Conservation (phyloP, 495 filamentous ascomycete species). For the Halenospora varia region DNA sequence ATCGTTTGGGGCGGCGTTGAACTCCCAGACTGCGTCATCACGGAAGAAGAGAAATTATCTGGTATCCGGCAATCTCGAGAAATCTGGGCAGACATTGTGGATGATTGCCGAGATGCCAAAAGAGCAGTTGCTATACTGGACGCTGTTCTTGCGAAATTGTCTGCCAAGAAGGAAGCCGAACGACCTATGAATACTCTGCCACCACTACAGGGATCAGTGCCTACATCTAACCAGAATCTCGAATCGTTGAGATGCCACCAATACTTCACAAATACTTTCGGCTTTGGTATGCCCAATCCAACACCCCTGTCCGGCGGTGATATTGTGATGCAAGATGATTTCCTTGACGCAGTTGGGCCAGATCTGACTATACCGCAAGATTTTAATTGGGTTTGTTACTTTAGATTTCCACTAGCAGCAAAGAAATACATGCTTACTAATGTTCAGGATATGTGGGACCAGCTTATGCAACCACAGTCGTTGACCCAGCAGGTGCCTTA, state of each 20-base stretch:
- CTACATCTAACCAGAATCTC: conserved; percentile 1
- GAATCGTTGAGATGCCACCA: conserved; percentile 3
- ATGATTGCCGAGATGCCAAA: conserved; percentile 17
- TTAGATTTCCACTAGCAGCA: neutral
- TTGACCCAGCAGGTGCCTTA: neutral
- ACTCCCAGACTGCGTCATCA: neutral
- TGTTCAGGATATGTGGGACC: conserved; percentile 12
- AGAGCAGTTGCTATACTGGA: conserved; percentile 15
- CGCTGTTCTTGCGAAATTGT: conserved; percentile 7
- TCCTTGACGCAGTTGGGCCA: conserved; percentile 6
- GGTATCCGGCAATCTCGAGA: conserved; percentile 5
- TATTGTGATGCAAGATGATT: conserved; percentile 13
- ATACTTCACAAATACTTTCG: conserved; percentile 8
- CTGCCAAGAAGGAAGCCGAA: conserved; percentile 3
- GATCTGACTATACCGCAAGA: conserved; percentile 11
- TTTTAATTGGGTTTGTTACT: conserved; percentile 20
- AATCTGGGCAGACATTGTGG: conserved; percentile 19
- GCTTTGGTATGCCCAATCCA: neutral
- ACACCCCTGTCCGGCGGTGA: neutral
- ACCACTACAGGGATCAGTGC: neutral
- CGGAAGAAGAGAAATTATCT: conserved; percentile 8
- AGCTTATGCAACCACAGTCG: conserved; percentile 2
- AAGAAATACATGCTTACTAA: neutral
- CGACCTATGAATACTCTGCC: neutral
- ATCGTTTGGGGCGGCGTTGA: too few species aligned